Evolutionary conservation across 2,329 filamentous ascomycete genomes (phyloP), one percentile per base, ranked within the genome.

Genomic region (Colletotrichum lini): DNA sequence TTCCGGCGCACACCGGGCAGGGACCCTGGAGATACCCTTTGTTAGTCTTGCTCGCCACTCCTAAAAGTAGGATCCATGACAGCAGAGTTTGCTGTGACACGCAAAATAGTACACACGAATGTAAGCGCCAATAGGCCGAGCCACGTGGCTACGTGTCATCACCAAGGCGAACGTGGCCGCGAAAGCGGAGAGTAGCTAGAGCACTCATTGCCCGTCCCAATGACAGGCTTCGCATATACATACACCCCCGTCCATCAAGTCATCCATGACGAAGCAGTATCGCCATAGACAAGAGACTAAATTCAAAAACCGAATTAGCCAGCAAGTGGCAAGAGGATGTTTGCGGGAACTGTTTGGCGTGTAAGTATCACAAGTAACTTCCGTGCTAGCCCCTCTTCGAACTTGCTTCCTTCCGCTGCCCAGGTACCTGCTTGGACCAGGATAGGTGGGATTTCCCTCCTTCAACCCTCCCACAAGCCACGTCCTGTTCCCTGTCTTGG

Each of bases 371-470:
- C 38, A 38, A 62, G 30, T 21, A 8, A 4, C 9, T 30, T 23
- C 4, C 18, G 12, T 15, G 50, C 26, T 30, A 47, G 26, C 23
- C 40, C 21, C 16, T 6, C 16, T 21, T 53, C 38, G 10, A 59
- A 16, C 12, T 13, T 38, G 30, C 13, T 16, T 45, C n/a, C 12
- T 18, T 54, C 30, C 18, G 10, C 2, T 6, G 52, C 10, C 52
- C 9, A 38, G 30, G 35, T 10, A 35, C 26, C 35, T 7, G 7
- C 13, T n/a, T 50, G 18, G n/a, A 18, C 9, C 42, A 12, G 45
- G 57, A 67, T 62, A 67, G 64, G 64, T 62, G 57, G 52, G 45
- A 47, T 63, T 56, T 54, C 54, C 13, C 42, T 38, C 47, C 30
- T 23, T 3, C 50, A n/a, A 49, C 6, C 56, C 52, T 44, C 23